Evolutionary conservation across 306 rosid species (phyloP).

Genomic region (Quercus ilex): DNA sequence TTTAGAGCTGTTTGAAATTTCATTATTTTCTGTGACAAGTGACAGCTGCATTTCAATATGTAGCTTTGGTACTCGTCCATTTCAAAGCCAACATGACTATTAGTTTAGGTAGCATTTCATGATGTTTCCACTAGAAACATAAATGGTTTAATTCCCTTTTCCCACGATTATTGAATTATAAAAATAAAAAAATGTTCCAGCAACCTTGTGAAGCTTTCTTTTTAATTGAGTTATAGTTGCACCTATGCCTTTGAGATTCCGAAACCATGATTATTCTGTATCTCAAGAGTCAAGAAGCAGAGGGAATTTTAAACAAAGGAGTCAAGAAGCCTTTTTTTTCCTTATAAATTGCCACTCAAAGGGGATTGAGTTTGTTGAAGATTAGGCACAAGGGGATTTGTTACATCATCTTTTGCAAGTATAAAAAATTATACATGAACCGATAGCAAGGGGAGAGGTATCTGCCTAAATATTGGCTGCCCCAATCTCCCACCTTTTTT

Average conservation of each 20-base stretch:
- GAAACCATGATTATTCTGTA: background rate
- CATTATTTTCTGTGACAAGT: background rate
- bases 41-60: background rate
- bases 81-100: background rate
- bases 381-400: slow-evolving; percentile 2
- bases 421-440: background rate
- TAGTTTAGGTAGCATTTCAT: too few relatives aligned
- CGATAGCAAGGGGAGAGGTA: background rate
- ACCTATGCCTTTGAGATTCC: background rate
- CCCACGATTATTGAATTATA: too few relatives aligned
- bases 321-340: background rate
- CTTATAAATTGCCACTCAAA: background rate
- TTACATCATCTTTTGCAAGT: slow-evolving; percentile 13
- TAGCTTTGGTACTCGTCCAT: background rate
- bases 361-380: background rate
- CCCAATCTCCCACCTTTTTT: slow-evolving; percentile 2
- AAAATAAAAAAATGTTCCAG: background rate
- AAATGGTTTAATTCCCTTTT: too few relatives aligned
- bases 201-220: background rate
- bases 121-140: too few relatives aligned
- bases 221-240: background rate
- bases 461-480: slow-evolving; percentile 8
- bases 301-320: background rate
- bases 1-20: background rate
- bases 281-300: background rate